Percentiles rank a stretch among this genome's conserved stretches.
These are phyloP conservation scores for Coemansia sp. DNA, from an alignment of 192 early-diverging fungal genomes.

Conservation along the genomic window DNA sequence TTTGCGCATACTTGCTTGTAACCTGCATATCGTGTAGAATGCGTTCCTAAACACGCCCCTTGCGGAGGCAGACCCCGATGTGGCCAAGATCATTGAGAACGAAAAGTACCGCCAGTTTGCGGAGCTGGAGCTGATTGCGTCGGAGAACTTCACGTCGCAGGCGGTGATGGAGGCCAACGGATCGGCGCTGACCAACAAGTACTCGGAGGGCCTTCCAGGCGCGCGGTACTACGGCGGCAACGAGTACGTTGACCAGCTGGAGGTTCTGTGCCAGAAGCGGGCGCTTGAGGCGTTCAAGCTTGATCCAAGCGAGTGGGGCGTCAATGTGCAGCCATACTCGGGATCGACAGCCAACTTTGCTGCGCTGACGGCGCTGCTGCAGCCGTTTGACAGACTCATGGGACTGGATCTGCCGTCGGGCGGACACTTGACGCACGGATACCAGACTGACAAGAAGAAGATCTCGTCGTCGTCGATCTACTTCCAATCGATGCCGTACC, in stretches of 20 bases:
- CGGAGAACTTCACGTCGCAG: constrained; percentile 99
- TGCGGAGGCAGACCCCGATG: constrained; percentile 87
- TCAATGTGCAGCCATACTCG: constrained; percentile 99
- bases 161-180: constrained; percentile 99
- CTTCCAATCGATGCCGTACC: constrained; percentile 99
- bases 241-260: constrained; percentile 95
- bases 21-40: constrained; percentile 55
- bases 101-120: constrained; percentile 99
- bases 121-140: constrained; percentile 98
- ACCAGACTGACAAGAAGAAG: constrained; percentile 99
- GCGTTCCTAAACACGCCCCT: constrained; percentile 85
- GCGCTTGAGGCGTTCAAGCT: constrained; percentile 93
- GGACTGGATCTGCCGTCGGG: constrained; percentile 99
- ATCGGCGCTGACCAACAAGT: constrained; percentile 99
- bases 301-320: constrained; percentile 90
- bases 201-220: constrained; percentile 99
- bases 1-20: not conserved
- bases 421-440: constrained; percentile 99
- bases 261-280: constrained; percentile 93
- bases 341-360: constrained; percentile 99
- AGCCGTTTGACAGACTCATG: constrained; percentile 99
- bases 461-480: constrained; percentile 99
- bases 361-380: constrained; percentile 91
- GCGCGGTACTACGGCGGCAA: constrained; percentile 99
- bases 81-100: constrained; percentile 91